Conservation (phyloP, 129 eudicot species). For the Gnaphalium uliginosum region DNA sequence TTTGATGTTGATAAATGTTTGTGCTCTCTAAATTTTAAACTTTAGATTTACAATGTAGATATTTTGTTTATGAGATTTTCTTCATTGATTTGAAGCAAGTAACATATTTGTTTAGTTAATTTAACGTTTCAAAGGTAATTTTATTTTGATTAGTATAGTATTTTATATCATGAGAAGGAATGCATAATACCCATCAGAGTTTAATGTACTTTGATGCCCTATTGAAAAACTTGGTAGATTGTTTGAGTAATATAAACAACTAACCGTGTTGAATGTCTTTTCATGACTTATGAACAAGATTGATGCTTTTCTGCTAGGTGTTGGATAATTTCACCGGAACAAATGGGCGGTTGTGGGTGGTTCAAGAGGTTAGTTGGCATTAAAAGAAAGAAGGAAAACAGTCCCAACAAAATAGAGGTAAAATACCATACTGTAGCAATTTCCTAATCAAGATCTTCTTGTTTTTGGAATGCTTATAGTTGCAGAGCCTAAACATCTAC, state of each 20-base stretch:
- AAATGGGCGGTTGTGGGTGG: constrained; percentile 51
- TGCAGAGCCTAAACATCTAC: not conserved
- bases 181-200: not conserved
- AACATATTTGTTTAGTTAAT: constrained; percentile 4
- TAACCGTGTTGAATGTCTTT: not conserved
- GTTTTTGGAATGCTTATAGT: not conserved
- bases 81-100: not conserved
- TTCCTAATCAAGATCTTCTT: not conserved
- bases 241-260: not conserved
- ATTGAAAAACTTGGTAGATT: not conserved
- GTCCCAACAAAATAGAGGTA: constrained; percentile 40
- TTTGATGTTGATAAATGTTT: constrained; percentile 5
- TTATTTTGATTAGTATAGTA: too few relatives aligned
- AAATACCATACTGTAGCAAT: constrained; percentile 8
- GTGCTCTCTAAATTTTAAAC: not conserved
- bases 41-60: not conserved
- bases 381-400: constrained; percentile 36
- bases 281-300: not conserved
- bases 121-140: not conserved
- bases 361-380: constrained; percentile 37
- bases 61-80: not conserved
- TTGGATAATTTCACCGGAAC: constrained; percentile 14
- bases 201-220: constrained; percentile 2
- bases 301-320: constrained; percentile 24
- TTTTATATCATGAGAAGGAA: too few relatives aligned